A percentile compares a stretch with the other conserved stretches of the same genome.
Evolutionary conservation across 2,329 filamentous ascomycete genomes (phyloP).

Genomic region (Diaporthe sp.): DNA sequence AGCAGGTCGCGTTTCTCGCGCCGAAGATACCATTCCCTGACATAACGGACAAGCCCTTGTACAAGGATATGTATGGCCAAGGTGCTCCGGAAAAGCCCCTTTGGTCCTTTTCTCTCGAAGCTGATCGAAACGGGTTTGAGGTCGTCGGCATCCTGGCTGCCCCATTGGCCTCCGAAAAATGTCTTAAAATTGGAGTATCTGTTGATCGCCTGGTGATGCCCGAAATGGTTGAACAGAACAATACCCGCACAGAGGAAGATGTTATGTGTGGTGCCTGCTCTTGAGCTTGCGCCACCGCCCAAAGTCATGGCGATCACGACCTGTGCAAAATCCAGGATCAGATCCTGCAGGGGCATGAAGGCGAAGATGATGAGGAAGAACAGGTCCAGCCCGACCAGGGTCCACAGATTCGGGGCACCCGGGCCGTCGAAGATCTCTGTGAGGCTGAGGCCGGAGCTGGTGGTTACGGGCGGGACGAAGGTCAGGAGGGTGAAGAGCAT

Average conservation of each 20-base stretch:
- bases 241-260: slow-evolving; percentile 78
- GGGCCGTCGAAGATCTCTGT: slow-evolving; percentile 92
- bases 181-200: slow-evolving; percentile 54
- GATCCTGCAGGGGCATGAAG: slow-evolving; percentile 86
- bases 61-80: slow-evolving; percentile 81
- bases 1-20: slow-evolving; percentile 66
- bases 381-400: slow-evolving; percentile 84
- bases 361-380: slow-evolving; percentile 88
- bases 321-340: slow-evolving; percentile 90
- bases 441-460: slow-evolving; percentile 82
- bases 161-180: slow-evolving; percentile 44
- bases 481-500: slow-evolving; percentile 92
- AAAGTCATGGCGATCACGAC: slow-evolving; percentile 92
- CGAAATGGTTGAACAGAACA: slow-evolving; percentile 68
- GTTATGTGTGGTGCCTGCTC: slow-evolving; percentile 76
- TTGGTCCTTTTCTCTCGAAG: slow-evolving; percentile 69
- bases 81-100: slow-evolving; percentile 75
- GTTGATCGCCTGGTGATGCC: slow-evolving; percentile 53
- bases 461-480: slow-evolving; percentile 86
- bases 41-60: slow-evolving; percentile 77
- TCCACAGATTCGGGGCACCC: slow-evolving; percentile 86
- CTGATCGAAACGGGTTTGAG: slow-evolving; percentile 55
- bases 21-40: slow-evolving; percentile 75
- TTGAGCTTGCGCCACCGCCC: slow-evolving; percentile 80
- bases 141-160: slow-evolving; percentile 57